Percentiles rank a stretch among this genome's conserved stretches.
phyloP scores from a whole-genome alignment of 2,329 filamentous ascomycete genomes.

The Ophiostoma ulmi region DNA sequence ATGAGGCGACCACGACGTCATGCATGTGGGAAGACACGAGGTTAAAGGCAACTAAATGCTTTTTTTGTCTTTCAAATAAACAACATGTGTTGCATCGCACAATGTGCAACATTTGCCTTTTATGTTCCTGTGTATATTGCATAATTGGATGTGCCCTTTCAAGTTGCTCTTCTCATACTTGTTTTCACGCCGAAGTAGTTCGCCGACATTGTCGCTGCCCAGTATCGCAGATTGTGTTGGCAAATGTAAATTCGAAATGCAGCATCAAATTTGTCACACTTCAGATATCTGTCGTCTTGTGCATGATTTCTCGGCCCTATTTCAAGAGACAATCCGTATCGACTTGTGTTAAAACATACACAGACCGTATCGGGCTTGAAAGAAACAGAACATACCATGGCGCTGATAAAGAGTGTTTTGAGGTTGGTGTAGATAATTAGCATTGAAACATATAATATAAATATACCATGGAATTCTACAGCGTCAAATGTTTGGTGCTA shows the following conservation, averaged over 20 bases:
- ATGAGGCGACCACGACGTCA: neutral
- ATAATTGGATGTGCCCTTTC: neutral
- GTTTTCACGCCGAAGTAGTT: no score
- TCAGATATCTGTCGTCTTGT: neutral
- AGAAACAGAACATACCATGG: neutral
- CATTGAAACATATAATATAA: neutral
- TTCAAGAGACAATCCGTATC: neutral
- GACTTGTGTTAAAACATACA: no score
- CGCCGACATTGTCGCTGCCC: neutral
- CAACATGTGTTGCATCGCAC: neutral
- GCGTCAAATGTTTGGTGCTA: neutral
- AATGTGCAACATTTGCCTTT: neutral
- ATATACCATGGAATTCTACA: neutral
- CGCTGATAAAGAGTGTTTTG: neutral
- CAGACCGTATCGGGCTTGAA: no score
- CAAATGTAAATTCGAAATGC: neutral
- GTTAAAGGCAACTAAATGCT: neutral
- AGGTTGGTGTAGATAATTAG: neutral
- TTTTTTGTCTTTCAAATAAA: neutral
- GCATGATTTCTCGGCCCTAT: neutral
- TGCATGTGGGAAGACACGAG: conserved; percentile 2
- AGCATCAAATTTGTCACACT: neutral
- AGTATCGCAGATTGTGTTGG: neutral
- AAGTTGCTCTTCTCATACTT: neutral
- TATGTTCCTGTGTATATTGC: neutral